These are phyloP conservation scores for Dendrobium nobile DNA, from an alignment of 106 monocot genomes.

Conservation along the genomic window DNA sequence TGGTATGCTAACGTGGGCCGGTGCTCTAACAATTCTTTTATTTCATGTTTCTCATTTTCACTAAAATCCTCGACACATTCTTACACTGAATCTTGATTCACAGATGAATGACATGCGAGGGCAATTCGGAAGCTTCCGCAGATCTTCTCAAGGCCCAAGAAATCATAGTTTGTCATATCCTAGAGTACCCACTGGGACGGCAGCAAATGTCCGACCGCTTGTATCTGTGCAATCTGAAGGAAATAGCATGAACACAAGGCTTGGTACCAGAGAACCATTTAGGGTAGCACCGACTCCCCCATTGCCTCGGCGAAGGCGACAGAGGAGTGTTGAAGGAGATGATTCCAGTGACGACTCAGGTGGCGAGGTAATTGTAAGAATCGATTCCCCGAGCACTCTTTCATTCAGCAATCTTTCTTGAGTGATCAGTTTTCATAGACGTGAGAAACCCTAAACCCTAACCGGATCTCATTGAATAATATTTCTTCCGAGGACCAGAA, in stretches of 20 bases:
- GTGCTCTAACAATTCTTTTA: too few relatives aligned
- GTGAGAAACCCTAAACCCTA: too few relatives aligned
- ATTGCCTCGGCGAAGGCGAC: slow-evolving; percentile 12
- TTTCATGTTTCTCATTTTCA: not conserved
- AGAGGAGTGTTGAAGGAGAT: slow-evolving; percentile 8
- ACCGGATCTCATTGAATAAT: too few relatives aligned
- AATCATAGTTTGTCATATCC: slow-evolving; percentile 48
- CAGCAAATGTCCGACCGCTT: slow-evolving; percentile 16
- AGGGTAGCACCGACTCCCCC: slow-evolving; percentile 12
- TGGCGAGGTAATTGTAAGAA: slow-evolving; percentile 61
- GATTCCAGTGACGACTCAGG: slow-evolving; percentile 73
- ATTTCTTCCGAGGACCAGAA: too few relatives aligned
- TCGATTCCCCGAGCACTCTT: slow-evolving; percentile 82
- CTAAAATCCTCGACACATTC: not conserved
- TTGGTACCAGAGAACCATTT: slow-evolving; percentile 10
- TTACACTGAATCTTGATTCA: too few relatives aligned
- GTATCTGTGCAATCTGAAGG: slow-evolving; percentile 73
- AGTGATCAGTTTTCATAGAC: not conserved
- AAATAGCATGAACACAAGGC: slow-evolving; percentile 21
- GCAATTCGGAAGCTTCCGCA: slow-evolving; percentile 18
- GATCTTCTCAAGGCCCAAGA: not conserved
- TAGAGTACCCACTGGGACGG: slow-evolving; percentile 29
- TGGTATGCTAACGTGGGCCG: too few relatives aligned
- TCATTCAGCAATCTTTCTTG: slow-evolving; percentile 29
- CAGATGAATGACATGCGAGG: slow-evolving; percentile 45